Evolutionary conservation across 306 rosid genomes (phyloP).

Genomic region (Hylodesmum podocarpum): DNA sequence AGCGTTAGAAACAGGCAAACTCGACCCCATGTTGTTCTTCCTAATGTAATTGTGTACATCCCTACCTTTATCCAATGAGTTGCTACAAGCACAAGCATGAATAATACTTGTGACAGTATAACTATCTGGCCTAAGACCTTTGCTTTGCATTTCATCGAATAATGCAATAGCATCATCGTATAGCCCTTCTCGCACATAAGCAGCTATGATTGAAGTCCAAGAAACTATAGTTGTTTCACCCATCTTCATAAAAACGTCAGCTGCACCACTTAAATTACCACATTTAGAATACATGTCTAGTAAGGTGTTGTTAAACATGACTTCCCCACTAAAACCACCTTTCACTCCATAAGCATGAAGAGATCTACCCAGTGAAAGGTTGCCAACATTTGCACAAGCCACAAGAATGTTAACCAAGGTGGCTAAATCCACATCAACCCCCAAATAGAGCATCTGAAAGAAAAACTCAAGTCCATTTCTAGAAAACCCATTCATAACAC

Average conservation of each 20-base stretch:
- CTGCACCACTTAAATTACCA: background rate
- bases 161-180: background rate
- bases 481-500: constrained; percentile 36
- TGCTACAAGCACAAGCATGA: constrained; percentile 10
- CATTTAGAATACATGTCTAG: constrained; percentile 8
- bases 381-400: background rate
- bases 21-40: constrained; percentile 48
- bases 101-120: background rate
- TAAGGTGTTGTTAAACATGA: background rate
- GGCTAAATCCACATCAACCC: background rate
- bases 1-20: constrained; percentile 63
- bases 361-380: background rate
- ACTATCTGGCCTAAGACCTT: background rate
- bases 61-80: background rate
- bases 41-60: constrained; percentile 50
- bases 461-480: background rate
- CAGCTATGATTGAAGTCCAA: constrained; percentile 1
- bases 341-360: background rate
- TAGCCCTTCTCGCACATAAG: background rate
- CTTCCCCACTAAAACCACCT: background rate
- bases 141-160: background rate
- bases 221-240: background rate
- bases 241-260: background rate
- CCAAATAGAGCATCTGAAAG: background rate
- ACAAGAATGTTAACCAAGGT: background rate